Base-by-base conservation (phyloP, 495 filamentous ascomycete genomes). In the Xylaria palmicola region DNA sequence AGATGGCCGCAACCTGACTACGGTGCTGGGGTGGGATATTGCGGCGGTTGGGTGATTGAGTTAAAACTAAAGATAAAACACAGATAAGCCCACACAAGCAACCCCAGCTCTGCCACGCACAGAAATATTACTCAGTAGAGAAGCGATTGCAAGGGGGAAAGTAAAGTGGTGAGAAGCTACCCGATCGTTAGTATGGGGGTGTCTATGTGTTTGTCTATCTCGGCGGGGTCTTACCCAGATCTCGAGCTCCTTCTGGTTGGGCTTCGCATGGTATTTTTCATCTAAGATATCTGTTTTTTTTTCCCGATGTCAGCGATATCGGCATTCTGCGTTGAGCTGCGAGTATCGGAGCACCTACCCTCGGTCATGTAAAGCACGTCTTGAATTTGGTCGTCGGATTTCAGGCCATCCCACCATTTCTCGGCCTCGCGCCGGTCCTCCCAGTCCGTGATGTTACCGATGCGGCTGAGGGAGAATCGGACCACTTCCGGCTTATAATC, bases 141-240 rank as follows among this genome's bases (percentile, higher is more conserved):
- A 48, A 55, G 39, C 3, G 62, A 64, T 12, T 60, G 48, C 4
- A 64, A 12, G 43, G 62, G 62, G 12, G 62, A 44, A 8, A 64
- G 48, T 15, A 64, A 20, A 3, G 56, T 60, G 29, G 49, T 56
- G 12, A 64, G 50, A 13, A 64, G 45, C 62, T 64, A 56, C 17
- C 6, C 5, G 5, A 8, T 48, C 20, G 6, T 60, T 52, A 62
- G 60, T 26, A 20, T 3, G 36, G 7, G 26, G n/a, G n/a, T n/a
- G 8, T n/a, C n/a, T 17, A n/a, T 9, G 17, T 30, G 20, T 20
- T 15, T 22, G 24, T 6, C 13, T 24, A 24, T 37, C 19, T 20
- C 5, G 10, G 12, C 7, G 43, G 10, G 13, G n/a, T 32, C 62
- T 37, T 50, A 64, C 62, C 57, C 62, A 51, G 20, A 29, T 29